Base-by-base conservation (phyloP, 2,329 filamentous ascomycete genomes). In the Samsoniella hepiali region DNA sequence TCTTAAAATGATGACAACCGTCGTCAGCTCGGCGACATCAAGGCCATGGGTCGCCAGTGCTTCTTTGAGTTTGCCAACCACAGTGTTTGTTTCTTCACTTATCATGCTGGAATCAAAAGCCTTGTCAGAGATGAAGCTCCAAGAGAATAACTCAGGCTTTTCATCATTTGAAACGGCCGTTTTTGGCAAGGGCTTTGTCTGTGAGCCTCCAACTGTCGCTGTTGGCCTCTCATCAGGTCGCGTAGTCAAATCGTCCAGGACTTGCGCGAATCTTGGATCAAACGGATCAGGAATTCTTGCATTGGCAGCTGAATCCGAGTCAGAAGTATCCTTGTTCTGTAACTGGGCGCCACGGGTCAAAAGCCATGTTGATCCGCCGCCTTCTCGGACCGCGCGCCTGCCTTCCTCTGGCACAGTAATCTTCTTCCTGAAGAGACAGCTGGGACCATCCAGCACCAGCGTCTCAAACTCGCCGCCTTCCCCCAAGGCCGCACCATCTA, bases 391-490 rank as follows among this genome's bases (percentile, higher is more conserved):
- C 5, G 87, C 76, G 58, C 77, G 77, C 63, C 78, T 81, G 64
- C 82, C 81, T 4, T 75, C 74, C 2, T 85, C 82, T 0, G 77
- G 77, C 38, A 97, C 79, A 49, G 81, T 78, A 66, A 98, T 89
- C 58, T 81, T 84, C 67, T 82, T 84, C 76, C 84, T 89, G 82
- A 95, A 97, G 65, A 97, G 74, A 57, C 79, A 78, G 0, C 72
- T 70, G 9, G 94, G 94, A 11, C 94, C 95, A 75, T 93, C 87
- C 42, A 98, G 72, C 51, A 95, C 92, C 59, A 98, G 79, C 36
- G 93, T 98, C 82, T 98, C 95, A 75, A 96, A 98, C 79, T 98
- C 95, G 3, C 95, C 95, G 6, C 95, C 95, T 74, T 98, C 95
- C 1, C 95, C 95, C 22, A 98, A 77, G 10, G 93, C 86, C 9